A percentile compares a stretch with the other conserved stretches of the same genome.
phyloP scores from a whole-genome alignment of 768 basidiomycete species.

The Stropharia rugosoannulata region DNA sequence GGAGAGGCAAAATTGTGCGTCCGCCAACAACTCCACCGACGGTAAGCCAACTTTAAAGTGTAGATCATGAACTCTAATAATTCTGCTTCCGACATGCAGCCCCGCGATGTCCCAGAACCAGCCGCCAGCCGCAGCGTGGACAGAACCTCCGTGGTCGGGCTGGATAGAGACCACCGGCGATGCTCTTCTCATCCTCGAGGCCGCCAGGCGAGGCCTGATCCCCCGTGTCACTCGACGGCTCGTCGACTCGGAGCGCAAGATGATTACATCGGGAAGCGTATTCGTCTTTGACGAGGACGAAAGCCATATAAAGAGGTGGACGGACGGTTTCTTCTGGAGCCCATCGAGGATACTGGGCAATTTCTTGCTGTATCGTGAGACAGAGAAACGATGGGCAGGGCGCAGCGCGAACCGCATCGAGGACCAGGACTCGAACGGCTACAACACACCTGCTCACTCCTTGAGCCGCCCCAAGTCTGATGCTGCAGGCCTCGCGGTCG shows the following conservation, averaged over 20 bases:
- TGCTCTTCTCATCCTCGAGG: conserved; percentile 95
- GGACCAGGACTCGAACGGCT: conserved; percentile 32
- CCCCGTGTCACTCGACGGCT: conserved; percentile 90
- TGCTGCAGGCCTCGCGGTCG: conserved; percentile 43
- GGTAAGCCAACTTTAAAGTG: conserved; percentile 69
- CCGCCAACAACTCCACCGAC: conserved; percentile 48
- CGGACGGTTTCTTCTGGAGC: conserved; percentile 96
- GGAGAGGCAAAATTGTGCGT: conserved; percentile 48
- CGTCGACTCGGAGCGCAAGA: conserved; percentile 87
- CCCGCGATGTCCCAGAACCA: conserved; percentile 37
- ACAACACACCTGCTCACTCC: conserved; percentile 31
- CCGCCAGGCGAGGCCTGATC: conserved; percentile 85
- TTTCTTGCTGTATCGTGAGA: conserved; percentile 94
- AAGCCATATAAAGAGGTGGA: conserved; percentile 97
- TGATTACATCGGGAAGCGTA: conserved; percentile 92
- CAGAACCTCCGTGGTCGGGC: conserved; percentile 89
- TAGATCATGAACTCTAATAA: conserved; percentile 62
- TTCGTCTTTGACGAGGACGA: conserved; percentile 98
- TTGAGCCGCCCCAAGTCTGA: conserved; percentile 68
- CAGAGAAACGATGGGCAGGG: conserved; percentile 76
- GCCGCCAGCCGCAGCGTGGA: conserved; percentile 53
- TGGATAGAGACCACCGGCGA: conserved; percentile 96
- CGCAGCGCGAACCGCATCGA: conserved; percentile 52
- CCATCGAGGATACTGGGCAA: conserved; percentile 92
- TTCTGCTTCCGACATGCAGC: conserved; percentile 17